Conservation (phyloP, 305 asterid species). For the Rubia balearica region DNA sequence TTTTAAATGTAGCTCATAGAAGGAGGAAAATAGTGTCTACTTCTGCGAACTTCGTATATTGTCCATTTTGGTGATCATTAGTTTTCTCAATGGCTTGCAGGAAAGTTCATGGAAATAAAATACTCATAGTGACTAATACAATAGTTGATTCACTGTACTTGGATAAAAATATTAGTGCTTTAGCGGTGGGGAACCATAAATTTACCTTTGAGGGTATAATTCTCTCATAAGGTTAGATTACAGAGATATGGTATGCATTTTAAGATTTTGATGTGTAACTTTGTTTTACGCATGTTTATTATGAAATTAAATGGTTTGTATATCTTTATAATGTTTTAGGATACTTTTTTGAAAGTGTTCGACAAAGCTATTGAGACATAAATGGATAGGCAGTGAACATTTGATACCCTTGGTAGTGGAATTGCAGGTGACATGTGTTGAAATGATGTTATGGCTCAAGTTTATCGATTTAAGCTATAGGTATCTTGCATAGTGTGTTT, state of each 20-base stretch:
- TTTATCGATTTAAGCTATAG: conserved; percentile 19
- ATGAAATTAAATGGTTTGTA: conserved; percentile 15
- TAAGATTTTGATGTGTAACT: conserved; percentile 7
- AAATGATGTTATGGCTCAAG: conserved; percentile 99
- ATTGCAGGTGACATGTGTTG: conserved; percentile 99
- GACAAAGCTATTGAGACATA: conserved; percentile 90
- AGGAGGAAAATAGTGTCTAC: neutral
- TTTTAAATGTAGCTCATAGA: too few relatives aligned
- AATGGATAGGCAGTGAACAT: conserved; percentile 84
- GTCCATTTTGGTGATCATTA: conserved; percentile 14
- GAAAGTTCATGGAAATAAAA: conserved; percentile 94
- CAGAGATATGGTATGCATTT: conserved; percentile 70
- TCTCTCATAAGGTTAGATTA: conserved; percentile 90
- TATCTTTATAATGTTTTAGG: conserved; percentile 36
- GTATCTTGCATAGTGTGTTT: conserved; percentile 8
- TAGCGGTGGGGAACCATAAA: conserved; percentile 67
- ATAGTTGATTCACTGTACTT: conserved; percentile 80
- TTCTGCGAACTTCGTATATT: neutral
- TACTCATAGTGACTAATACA: conserved; percentile 85
- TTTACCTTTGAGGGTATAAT: conserved; percentile 74
- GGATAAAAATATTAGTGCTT: conserved; percentile 64
- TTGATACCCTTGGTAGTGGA: conserved; percentile 97
- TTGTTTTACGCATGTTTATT: conserved; percentile 8
- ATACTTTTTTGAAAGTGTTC: conserved; percentile 79
- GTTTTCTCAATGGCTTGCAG: conserved; percentile 30